Base-by-base conservation (phyloP, 345 rosid species). In the Linum trigynum region DNA sequence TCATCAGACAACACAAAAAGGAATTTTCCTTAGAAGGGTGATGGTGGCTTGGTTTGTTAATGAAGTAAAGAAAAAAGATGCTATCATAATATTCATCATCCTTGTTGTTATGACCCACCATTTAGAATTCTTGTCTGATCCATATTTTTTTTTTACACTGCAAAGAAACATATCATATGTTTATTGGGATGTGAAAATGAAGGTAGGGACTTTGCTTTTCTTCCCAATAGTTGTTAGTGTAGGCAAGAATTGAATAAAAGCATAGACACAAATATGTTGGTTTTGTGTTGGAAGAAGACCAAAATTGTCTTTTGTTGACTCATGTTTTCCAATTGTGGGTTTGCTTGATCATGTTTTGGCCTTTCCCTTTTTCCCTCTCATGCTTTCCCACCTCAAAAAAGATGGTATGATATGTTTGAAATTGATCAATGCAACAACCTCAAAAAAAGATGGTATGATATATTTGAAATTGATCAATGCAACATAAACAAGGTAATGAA, bases 81-180 rank as follows among this genome's bases (percentile, higher is more conserved):
- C 6, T 37, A 23, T 5, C 57, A 60, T 74, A 65, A 23, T 23
- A 23, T 23, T 23, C 32, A 23, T 23, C 1, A 23, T 23, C 32
- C 32, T 23, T 70, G 64, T 67, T 1, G n/a, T 11, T 41, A 58
- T 76, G 85, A 62, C 85, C 85, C 80, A 71, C 80, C 77, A 45
- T 67, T 78, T 48, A 15, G 80, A 74, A 78, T 73, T 70, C 74
- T 68, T 71, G 84, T 81, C 76, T 42, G 32, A 51, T 71, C 69
- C 38, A 59, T 36, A 12, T 5, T 10, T 15, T 48, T 15, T 39
- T 23, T 23, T 23, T 23, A 23, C 32, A 23, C 32, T 23, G 32
- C 32, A 23, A 23, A 23, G 32, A 23, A 23, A 23, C 32, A 23
- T 23, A 23, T 23, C 32, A 23, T 23, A 23, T 23, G 32, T 23